Evolutionary conservation across 352 stramenopile genomes (phyloP).

Genomic region (Phytopythium litorale): DNA sequence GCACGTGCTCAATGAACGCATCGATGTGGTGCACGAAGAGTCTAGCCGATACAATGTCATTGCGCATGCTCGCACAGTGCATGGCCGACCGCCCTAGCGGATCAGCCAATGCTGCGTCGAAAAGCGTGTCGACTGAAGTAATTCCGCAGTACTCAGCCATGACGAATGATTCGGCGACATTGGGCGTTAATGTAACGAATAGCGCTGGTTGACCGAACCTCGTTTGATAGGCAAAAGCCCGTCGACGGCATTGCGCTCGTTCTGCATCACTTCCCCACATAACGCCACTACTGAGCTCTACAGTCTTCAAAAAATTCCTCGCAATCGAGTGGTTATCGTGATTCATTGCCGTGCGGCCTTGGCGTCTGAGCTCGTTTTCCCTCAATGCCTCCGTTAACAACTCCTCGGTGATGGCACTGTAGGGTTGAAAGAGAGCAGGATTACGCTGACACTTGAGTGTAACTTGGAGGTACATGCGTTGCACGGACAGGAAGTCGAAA

Average conservation of each 20-base stretch:
- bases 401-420: no score
- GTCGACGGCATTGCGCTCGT: constrained; percentile 7
- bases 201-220: not conserved
- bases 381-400: no score
- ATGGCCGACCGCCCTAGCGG: not conserved
- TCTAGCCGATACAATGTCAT: not conserved
- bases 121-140: not conserved
- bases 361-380: no score
- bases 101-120: not conserved
- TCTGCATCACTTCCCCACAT: no score
- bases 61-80: not conserved
- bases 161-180: not conserved
- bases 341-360: no score
- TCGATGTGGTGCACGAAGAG: not conserved
- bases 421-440: not conserved
- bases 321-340: no score
- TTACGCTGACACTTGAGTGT: not conserved
- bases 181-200: no score
- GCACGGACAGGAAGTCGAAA: constrained; percentile 6
- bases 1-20: not conserved
- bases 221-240: constrained; percentile 20
- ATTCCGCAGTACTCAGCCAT: not conserved
- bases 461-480: constrained; percentile 3
- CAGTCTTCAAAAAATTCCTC: no score
- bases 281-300: no score